Base-by-base conservation (phyloP, 2,329 filamentous ascomycete genomes). In the Ophiocordyceps polyrhachis-furcata region DNA sequence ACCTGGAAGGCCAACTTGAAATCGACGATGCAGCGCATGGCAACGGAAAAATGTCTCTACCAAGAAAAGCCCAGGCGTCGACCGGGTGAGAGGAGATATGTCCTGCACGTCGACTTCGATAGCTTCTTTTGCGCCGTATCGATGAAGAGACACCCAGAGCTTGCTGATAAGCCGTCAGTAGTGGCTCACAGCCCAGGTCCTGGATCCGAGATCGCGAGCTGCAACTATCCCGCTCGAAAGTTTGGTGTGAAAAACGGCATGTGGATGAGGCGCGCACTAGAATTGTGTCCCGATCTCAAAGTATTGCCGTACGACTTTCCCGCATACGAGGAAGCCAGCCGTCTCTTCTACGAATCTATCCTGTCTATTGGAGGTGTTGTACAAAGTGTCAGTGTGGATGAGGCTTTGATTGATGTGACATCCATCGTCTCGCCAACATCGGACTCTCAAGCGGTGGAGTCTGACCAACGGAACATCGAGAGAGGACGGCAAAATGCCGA, bases 101-200 rank as follows among this genome's bases (percentile, higher is more conserved):
- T 98, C 44, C 74, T 98, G 56, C 91, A 98, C 55, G 86, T 98
- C 28, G 91, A 98, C 57, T 98, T 98, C 59, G 93, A 98, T 62
- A 91, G 87, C 60, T 98, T 98, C 64, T 98, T 98, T 61, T 94
- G 88, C 47, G 85, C 93, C 0, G 85, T 98, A 0, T 95, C 91
- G 1, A 57, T 77, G 14, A 86, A 87, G 53, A 82, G 78, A 45
- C 70, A 79, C 21, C 87, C 89, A 0, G 77, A 93, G 19, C 80
- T 76, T 48, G 66, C 70, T 37, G 79, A 83, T 43, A 89, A 87
- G 55, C 91, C 93, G 0, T 78, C 82, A 2, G 91, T 84, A 1
- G 83, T 98, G 31, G 89, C 91, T 4, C 91, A 98, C 56, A 83
- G 89, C 5, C 74, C 73, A 41, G 89, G 89, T 0, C 76, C 75